Percentiles rank a stretch among this genome's conserved stretches.
Evolutionary conservation across 257 asterid species (phyloP).

Genomic region (Solanum ossicruentum): DNA sequence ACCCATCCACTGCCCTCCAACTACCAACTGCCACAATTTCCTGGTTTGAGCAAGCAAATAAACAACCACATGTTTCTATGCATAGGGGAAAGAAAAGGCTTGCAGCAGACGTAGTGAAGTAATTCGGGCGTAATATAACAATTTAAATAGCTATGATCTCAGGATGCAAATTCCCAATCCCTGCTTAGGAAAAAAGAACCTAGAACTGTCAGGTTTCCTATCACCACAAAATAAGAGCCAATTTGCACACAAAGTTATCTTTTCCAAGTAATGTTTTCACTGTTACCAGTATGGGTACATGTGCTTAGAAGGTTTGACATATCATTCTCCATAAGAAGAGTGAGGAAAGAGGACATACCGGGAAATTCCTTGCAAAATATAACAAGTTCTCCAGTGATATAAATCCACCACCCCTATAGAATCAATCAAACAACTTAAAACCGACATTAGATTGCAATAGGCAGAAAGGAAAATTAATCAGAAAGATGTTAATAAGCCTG

Average conservation of each 20-base stretch:
- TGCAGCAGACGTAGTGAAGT: neutral
- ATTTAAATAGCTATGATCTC: neutral
- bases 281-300: neutral
- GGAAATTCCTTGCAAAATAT: slow-evolving; percentile 78
- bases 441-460: neutral
- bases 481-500: neutral
- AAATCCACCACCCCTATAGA: slow-evolving; percentile 89
- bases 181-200: neutral
- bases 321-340: neutral
- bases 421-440: neutral
- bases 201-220: neutral
- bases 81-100: neutral
- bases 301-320: neutral
- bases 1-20: neutral
- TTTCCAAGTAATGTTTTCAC: neutral
- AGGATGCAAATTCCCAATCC: neutral
- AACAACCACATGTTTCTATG: neutral
- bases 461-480: neutral
- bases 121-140: neutral
- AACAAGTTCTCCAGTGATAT: slow-evolving; percentile 90
- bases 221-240: neutral
- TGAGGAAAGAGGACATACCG: slow-evolving; percentile 36
- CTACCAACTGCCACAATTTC: neutral
- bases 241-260: neutral
- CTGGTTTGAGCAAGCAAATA: neutral